Evolutionary conservation across 2,329 filamentous ascomycete species (phyloP), one percentile per base, ranked within the genome.

Genomic region (Apiospora sp.): DNA sequence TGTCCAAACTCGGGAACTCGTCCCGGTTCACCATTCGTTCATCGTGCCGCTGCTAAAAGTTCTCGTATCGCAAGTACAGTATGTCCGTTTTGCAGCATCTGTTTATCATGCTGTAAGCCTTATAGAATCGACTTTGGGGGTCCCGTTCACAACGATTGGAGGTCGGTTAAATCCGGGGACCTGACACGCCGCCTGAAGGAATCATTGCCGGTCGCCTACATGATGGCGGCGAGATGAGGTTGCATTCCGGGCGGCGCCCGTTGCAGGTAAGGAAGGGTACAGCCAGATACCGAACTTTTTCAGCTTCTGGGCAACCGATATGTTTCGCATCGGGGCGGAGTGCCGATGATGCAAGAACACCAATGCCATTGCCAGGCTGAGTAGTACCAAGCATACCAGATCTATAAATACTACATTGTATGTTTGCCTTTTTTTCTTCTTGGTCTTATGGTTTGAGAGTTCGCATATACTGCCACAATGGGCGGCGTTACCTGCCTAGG

Each of bases 201-300:
- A 27, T 14, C 49, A 5, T 51, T 24, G 49, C 49, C 49, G 49
- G n/a, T 51, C n/a, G n/a, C 24, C 49, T 27, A 46, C 44, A 19
- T 46, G 44, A n/a, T 14, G 49, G n/a, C 49, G n/a, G 49, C 49
- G 49, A 51, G n/a, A 41, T 10, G n/a, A 64, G 34, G 58, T 64
- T 64, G 41, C 58, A 64, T 64, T n/a, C 58, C 58, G 58, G 34
- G 19, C 10, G 58, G 34, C 58, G 58, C 13, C 34, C 34, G 58
- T n/a, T 34, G 30, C 34, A 64, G 58, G 34, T 41, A 6, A 64
- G 58, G n/a, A n/a, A n/a, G n/a, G n/a, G 34, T 41, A 6, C 34
- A 64, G 24, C 34, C 58, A 41, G 22, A 64, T 14, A 37, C 58
- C 58, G 58, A 64, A 34, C 54, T 22, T 58, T 41, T 64, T 41